These are phyloP conservation scores for Fusarium torulosum DNA, from an alignment of 2,329 filamentous ascomycete genomes.

Conservation along the genomic window DNA sequence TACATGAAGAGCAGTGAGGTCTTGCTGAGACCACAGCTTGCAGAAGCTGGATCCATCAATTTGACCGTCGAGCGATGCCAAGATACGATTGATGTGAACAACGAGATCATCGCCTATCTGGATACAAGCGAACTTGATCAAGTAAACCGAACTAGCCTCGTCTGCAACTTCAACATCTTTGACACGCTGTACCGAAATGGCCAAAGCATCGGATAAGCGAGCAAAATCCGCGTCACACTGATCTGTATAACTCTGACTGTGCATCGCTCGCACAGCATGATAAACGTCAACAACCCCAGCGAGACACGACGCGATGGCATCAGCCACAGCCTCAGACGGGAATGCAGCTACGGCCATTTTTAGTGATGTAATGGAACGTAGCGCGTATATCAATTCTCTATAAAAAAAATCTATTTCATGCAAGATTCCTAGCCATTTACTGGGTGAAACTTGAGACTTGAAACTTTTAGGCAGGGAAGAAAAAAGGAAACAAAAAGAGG, in stretches of 20 bases:
- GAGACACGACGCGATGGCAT: constrained; percentile 40
- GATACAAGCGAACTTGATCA: constrained; percentile 36
- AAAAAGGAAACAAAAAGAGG: background rate
- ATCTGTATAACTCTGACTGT: constrained; percentile 13
- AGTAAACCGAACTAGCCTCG: background rate
- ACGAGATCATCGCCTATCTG: constrained; percentile 47
- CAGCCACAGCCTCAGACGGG: constrained; percentile 7
- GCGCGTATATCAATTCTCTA: constrained; percentile 1
- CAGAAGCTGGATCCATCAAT: constrained; percentile 25
- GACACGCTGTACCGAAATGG: constrained; percentile 13
- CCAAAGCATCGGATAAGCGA: constrained; percentile 12
- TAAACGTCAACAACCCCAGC: constrained; percentile 22
- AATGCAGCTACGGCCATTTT: constrained; percentile 48
- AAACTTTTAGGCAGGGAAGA: background rate
- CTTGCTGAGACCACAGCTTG: constrained; percentile 36
- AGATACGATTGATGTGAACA: constrained; percentile 39
- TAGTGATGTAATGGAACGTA: constrained; percentile 39
- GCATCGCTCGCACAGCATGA: constrained; percentile 18
- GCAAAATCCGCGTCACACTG: constrained; percentile 15
- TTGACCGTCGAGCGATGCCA: background rate
- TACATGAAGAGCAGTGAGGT: constrained; percentile 33
- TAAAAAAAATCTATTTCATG: background rate
- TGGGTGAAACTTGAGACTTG: background rate
- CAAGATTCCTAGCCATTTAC: background rate
- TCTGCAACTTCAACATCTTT: background rate